Percentiles rank a stretch among this genome's conserved stretches.
phyloP scores from a whole-genome alignment of 768 basidiomycete genomes.

The Trametes gibbosa region DNA sequence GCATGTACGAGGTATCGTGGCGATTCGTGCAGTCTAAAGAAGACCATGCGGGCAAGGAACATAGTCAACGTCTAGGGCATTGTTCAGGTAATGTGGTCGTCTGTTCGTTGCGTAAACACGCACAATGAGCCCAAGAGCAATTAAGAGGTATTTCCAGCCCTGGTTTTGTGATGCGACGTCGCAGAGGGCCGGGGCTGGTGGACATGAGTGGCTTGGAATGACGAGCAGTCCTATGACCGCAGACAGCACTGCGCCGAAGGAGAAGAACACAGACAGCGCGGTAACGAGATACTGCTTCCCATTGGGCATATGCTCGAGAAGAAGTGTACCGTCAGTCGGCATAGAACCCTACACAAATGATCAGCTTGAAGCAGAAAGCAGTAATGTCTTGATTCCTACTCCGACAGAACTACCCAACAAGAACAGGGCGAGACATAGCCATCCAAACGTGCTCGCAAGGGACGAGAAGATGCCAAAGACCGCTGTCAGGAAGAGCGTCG shows the following conservation, averaged over 20 bases:
- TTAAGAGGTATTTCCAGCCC: conserved; percentile 89
- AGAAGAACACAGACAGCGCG: conserved; percentile 93
- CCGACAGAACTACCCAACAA: conserved; percentile 92
- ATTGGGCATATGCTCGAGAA: conserved; percentile 90
- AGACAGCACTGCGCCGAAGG: conserved; percentile 83
- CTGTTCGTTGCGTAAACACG: conserved; percentile 32
- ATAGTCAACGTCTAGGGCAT: conserved; percentile 72
- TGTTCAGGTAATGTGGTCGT: background rate
- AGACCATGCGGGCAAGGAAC: conserved; percentile 82
- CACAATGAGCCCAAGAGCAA: conserved; percentile 77
- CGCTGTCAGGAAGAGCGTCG: conserved; percentile 86
- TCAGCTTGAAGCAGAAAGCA: background rate
- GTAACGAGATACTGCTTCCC: conserved; percentile 92
- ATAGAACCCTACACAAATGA: conserved; percentile 67
- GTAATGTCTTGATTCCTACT: conserved; percentile 44
- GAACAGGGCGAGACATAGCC: conserved; percentile 77
- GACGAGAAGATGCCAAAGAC: conserved; percentile 84
- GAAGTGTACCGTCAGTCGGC: conserved; percentile 94
- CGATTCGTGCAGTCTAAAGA: conserved; percentile 93
- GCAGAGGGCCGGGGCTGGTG: conserved; percentile 48
- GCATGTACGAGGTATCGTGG: conserved; percentile 91
- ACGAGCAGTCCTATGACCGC: conserved; percentile 77
- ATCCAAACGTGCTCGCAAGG: conserved; percentile 62
- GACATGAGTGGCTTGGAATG: conserved; percentile 75
- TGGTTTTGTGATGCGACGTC: conserved; percentile 66